Conservation (phyloP, 2,329 filamentous ascomycete species). For the Cladophialophora exuberans region DNA sequence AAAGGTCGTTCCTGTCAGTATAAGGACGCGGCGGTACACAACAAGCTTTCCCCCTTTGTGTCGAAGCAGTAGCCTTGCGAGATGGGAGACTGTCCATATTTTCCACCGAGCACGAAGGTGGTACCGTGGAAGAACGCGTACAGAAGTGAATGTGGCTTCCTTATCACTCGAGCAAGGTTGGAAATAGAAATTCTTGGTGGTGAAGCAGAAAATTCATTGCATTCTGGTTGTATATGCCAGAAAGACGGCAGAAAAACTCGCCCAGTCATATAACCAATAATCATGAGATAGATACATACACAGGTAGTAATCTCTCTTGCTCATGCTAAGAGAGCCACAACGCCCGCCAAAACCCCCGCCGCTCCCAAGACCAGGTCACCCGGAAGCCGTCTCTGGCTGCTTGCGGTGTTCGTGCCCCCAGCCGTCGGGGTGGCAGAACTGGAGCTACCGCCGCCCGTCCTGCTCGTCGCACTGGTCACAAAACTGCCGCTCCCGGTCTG, state of each 20-base stretch:
- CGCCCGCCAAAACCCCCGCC: constrained; percentile 18
- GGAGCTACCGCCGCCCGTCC: background rate
- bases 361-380: constrained; percentile 16
- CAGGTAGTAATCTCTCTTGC: background rate
- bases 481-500: constrained; percentile 8
- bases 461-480: constrained; percentile 7
- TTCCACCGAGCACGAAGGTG: no score
- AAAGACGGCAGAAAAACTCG: background rate
- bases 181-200: no score
- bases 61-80: no score
- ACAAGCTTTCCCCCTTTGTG: no score
- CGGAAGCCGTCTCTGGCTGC: constrained; percentile 1
- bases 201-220: no score
- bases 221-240: no score
- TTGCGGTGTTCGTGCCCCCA: constrained; percentile 20
- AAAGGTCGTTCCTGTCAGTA: no score
- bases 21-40: no score
- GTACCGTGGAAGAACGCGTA: no score
- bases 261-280: background rate
- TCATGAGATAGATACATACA: no score
- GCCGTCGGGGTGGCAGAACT: constrained; percentile 5
- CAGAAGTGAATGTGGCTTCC: background rate
- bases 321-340: constrained; percentile 20
- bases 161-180: no score
- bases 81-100: no score